Evolutionary conservation across 2,329 filamentous ascomycete species (phyloP), one percentile per base, ranked within the genome.

Genomic region (Chaetoscypha palmicola): DNA sequence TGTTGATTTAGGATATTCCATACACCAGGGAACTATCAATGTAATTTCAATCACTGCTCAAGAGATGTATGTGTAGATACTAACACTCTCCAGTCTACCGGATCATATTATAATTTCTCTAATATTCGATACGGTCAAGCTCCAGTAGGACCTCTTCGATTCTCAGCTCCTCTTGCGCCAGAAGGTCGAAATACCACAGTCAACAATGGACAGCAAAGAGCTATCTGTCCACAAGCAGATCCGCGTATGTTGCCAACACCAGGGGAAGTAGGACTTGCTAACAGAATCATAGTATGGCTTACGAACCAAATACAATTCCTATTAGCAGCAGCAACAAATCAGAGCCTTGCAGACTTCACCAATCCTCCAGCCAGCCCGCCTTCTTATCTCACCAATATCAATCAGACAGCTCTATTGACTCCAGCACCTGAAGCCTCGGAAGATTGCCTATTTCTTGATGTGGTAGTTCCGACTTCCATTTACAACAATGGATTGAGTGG

Each of bases 381-480:
- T 3, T 14, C 41, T 10, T n/a, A n/a, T n/a, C n/a, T n/a, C n/a
- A 22, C 19, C 16, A 31, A 38, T 17, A 23, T 47, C 12, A 47
- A 34, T n/a, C 48, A 39, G 22, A 11, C 26, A 42, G 45, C 26
- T 16, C 46, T 44, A 38, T 45, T 47, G 31, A 24, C 41, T 10
- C 43, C 41, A 8, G 42, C 8, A 11, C 23, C 57, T 1, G 51
- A 47, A 5, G 48, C 51, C 4, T 40, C 2, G 44, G 69, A 72
- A 49, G 69, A 72, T 44, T 73, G 70, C 45, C 55, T 67, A 11
- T 72, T 69, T 48, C 51, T 72, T 8, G 70, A 71, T 47, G 63
- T 73, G 3, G 60, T 64, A 38, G 62, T 65, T 3, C 69, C 70
- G 3, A 54, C 9, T 54, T 68, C 12, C 55, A 64, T 32, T 54